Conservation (phyloP, 306 rosid genomes). For the Coriaria nepalensis region DNA sequence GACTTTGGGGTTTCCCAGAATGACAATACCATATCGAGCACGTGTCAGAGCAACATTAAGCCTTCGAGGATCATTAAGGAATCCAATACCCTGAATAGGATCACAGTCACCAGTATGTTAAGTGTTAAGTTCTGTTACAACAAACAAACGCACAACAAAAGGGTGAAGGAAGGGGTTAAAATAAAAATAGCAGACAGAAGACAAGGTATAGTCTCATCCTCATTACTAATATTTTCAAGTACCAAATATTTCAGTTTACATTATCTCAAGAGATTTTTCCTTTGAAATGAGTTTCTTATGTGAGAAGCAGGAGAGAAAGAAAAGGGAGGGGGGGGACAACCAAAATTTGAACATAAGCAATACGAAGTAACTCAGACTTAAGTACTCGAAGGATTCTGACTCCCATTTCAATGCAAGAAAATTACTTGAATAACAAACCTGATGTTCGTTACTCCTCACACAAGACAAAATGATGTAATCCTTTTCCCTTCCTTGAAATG, state of each 20-base stretch:
- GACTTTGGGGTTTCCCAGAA: conserved; percentile 97
- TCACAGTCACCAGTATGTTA: conserved; percentile 16
- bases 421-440: conserved; percentile 38
- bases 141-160: conserved; percentile 1
- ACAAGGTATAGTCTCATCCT: too few species aligned
- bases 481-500: conserved; percentile 99
- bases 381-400: neutral
- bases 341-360: too few species aligned
- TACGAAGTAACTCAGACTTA: neutral
- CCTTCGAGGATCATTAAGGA: conserved; percentile 93
- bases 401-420: neutral
- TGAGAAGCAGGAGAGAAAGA: too few species aligned
- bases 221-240: too few species aligned
- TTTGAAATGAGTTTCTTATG: too few species aligned
- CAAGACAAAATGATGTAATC: conserved; percentile 94
- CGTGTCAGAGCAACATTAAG: conserved; percentile 97
- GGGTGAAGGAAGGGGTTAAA: neutral
- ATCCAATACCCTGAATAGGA: conserved; percentile 77
- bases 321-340: too few species aligned
- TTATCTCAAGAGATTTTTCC: too few species aligned
- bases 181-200: too few species aligned
- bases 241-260: too few species aligned
- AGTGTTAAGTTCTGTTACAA: neutral
- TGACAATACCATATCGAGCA: conserved; percentile 96
- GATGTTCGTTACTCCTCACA: conserved; percentile 98